phyloP scores from a whole-genome alignment of 1,284 basidiomycete genomes.

The Apiotrichum akiyoshidainum region DNA sequence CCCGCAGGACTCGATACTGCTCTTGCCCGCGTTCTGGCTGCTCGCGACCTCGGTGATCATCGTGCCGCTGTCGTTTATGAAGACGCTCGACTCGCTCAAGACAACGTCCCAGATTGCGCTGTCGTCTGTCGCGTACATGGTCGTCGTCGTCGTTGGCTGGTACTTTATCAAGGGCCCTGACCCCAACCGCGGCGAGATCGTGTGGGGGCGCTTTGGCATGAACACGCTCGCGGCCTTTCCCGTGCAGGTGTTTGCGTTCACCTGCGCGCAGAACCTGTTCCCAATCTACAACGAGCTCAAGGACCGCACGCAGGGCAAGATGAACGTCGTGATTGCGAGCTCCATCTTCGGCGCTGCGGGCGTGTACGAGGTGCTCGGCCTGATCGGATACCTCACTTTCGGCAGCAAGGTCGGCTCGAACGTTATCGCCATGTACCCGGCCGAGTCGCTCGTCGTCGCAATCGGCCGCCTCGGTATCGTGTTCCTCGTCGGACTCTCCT shows the following conservation, averaged over 20 bases:
- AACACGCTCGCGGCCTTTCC: slow-evolving; percentile 68
- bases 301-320: slow-evolving; percentile 71
- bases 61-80: slow-evolving; percentile 81
- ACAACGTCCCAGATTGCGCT: slow-evolving; percentile 52
- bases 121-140: slow-evolving; percentile 57
- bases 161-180: slow-evolving; percentile 46
- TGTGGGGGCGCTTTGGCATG: slow-evolving; percentile 38
- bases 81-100: slow-evolving; percentile 64
- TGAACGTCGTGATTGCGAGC: slow-evolving; percentile 81
- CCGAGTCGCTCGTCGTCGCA: slow-evolving; percentile 85
- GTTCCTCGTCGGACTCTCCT: slow-evolving; percentile 81
- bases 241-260: slow-evolving; percentile 92
- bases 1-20: slow-evolving; percentile 59
- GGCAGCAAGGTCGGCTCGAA: slow-evolving; percentile 85
- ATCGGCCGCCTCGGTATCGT: slow-evolving; percentile 91
- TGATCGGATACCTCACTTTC: slow-evolving; percentile 85
- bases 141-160: slow-evolving; percentile 60
- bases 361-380: slow-evolving; percentile 62
- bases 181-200: slow-evolving; percentile 43
- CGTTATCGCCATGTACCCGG: slow-evolving; percentile 74
- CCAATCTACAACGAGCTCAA: slow-evolving; percentile 91
- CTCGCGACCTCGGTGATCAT: slow-evolving; percentile 75
- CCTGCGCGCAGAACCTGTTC: slow-evolving; percentile 86
- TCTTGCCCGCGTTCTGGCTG: slow-evolving; percentile 81
- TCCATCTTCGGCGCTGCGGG: slow-evolving; percentile 77